Evolutionary conservation across 768 basidiomycete species (phyloP).

Genomic region (Cubamyces lactineus): DNA sequence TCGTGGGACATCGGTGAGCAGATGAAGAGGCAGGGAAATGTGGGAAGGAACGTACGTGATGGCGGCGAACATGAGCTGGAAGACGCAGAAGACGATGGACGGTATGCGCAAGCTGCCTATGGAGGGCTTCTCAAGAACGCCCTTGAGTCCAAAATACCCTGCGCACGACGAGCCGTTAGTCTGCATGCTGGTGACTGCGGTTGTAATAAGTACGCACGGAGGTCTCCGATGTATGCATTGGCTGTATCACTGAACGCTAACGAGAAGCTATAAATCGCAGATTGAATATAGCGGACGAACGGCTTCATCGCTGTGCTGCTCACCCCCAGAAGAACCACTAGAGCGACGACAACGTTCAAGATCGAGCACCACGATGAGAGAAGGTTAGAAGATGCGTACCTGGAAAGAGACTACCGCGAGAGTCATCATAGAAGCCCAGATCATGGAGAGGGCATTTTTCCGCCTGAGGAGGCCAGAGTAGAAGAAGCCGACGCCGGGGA

Average conservation of each 20-base stretch:
- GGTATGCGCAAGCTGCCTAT: conserved; percentile 75
- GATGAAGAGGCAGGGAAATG: background rate
- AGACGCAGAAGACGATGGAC: conserved; percentile 76
- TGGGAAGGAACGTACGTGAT: conserved; percentile 62
- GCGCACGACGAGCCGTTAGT: background rate
- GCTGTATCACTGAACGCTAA: conserved; percentile 80
- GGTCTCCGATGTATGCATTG: conserved; percentile 77
- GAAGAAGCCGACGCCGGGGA: conserved; percentile 76
- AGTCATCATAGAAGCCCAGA: conserved; percentile 77
- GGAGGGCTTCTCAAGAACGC: conserved; percentile 76
- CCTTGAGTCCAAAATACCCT: conserved; percentile 85
- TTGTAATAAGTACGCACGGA: conserved; percentile 52
- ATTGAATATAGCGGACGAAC: background rate
- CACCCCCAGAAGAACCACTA: conserved; percentile 97
- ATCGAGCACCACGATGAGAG: background rate
- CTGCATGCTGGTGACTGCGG: background rate
- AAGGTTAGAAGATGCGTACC: conserved; percentile 41
- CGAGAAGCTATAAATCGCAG: conserved; percentile 52
- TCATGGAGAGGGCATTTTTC: conserved; percentile 93
- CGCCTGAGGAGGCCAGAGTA: conserved; percentile 90
- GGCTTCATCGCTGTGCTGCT: background rate
- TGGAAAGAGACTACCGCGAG: conserved; percentile 84
- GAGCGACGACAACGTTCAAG: conserved; percentile 29
- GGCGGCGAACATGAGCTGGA: conserved; percentile 89
- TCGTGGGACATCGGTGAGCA: conserved; percentile 27